A percentile compares a stretch with the other conserved stretches of the same genome.
phyloP scores from a whole-genome alignment of 2,329 filamentous ascomycete species.

The Sporothrix inflata region DNA sequence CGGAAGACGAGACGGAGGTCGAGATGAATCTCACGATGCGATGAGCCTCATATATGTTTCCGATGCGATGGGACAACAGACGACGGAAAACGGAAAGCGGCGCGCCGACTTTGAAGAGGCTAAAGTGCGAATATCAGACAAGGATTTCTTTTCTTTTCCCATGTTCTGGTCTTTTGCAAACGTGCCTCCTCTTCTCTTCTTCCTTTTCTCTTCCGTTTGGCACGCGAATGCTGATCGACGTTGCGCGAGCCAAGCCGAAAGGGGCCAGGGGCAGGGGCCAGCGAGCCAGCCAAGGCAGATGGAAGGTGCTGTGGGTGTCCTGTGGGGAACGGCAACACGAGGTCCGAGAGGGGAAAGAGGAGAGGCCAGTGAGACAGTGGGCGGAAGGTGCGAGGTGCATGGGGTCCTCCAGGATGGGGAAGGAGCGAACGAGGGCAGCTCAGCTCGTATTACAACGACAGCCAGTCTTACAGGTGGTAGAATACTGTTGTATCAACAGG shows the following conservation, averaged over 20 bases:
- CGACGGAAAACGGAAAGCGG: not conserved
- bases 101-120: constrained; percentile 4
- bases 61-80: constrained; percentile 1
- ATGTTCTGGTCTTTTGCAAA: not conserved
- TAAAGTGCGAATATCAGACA: constrained; percentile 25
- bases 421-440: not conserved
- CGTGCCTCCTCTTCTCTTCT: not conserved
- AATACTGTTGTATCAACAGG: too few species aligned
- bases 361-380: not conserved
- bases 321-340: constrained; percentile 21
- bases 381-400: not conserved
- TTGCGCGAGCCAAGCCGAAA: constrained; percentile 11
- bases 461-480: not conserved
- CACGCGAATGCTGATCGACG: constrained; percentile 14
- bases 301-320: not conserved
- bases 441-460: not conserved
- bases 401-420: not conserved
- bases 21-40: not conserved
- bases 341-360: constrained; percentile 18
- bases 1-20: not conserved
- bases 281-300: constrained; percentile 1
- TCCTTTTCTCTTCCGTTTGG: not conserved
- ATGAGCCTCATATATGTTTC: constrained; percentile 20
- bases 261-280: constrained; percentile 6
- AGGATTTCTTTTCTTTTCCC: not conserved